These are phyloP conservation scores for Leccinum boreale DNA, from an alignment of 768 basidiomycete genomes.

Conservation along the genomic window DNA sequence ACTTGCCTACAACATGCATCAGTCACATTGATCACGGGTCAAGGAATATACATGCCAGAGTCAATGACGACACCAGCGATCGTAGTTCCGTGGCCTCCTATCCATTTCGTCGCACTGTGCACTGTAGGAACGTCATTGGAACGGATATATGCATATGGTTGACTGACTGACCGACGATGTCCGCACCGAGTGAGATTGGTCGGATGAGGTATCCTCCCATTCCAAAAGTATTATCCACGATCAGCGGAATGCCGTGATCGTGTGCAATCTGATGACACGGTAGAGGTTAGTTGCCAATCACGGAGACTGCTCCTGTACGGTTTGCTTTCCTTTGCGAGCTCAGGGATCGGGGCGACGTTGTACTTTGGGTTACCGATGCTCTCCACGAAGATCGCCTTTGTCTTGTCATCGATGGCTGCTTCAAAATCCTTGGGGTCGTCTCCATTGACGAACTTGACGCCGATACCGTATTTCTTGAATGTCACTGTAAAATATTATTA, in stretches of 20 bases:
- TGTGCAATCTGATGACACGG: conserved; percentile 26
- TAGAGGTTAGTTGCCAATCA: too few relatives aligned
- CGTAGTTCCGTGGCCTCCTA: conserved; percentile 62
- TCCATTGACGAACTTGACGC: too few relatives aligned
- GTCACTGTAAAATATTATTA: too few relatives aligned
- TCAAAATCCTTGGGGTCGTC: too few relatives aligned
- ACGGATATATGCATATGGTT: background rate
- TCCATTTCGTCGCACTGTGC: conserved; percentile 65
- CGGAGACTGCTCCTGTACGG: too few relatives aligned
- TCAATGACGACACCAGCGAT: conserved; percentile 64
- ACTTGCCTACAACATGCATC: conserved; percentile 40
- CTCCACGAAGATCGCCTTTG: too few relatives aligned
- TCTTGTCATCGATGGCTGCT: too few relatives aligned
- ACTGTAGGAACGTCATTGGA: conserved; percentile 28
- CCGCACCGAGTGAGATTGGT: conserved; percentile 55
- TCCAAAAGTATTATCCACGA: conserved; percentile 66
- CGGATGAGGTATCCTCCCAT: conserved; percentile 55
- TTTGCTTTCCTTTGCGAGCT: too few relatives aligned
- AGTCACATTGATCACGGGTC: background rate
- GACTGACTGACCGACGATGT: conserved; percentile 44
- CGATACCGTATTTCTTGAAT: too few relatives aligned
- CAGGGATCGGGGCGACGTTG: too few relatives aligned
- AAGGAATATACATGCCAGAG: conserved; percentile 37
- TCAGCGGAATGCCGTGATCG: conserved; percentile 53
- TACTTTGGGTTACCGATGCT: too few relatives aligned